Evolutionary conservation across 2,329 filamentous ascomycete species (phyloP).

Genomic region (Colletotrichum orchidophilum): DNA sequence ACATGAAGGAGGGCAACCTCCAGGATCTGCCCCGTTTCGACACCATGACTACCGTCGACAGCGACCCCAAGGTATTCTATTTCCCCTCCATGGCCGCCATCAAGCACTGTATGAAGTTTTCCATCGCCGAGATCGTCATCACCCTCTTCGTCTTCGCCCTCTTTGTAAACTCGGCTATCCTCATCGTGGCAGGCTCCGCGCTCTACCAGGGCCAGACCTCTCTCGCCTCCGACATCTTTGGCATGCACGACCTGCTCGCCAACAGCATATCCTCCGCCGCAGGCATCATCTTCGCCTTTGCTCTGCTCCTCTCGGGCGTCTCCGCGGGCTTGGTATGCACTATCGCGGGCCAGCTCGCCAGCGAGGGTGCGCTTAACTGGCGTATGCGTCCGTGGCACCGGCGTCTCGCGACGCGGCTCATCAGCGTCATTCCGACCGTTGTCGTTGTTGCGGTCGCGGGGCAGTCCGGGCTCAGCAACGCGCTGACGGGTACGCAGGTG

Average conservation of each 20-base stretch:
- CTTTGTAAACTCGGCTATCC: slow-evolving; percentile 84
- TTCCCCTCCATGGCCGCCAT: slow-evolving; percentile 78
- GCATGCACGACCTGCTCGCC: slow-evolving; percentile 79
- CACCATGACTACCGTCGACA: slow-evolving; percentile 42
- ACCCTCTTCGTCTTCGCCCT: slow-evolving; percentile 85
- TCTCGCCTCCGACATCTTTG: slow-evolving; percentile 79
- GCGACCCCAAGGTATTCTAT: slow-evolving; percentile 66
- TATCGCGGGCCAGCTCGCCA: slow-evolving; percentile 89
- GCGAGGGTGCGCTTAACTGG: slow-evolving; percentile 84
- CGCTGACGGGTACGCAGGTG: slow-evolving; percentile 81
- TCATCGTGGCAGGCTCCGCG: slow-evolving; percentile 86
- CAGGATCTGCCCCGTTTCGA: slow-evolving; percentile 45
- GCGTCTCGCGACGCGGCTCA: slow-evolving; percentile 77
- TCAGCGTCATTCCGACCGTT: slow-evolving; percentile 84
- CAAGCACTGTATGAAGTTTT: slow-evolving; percentile 78
- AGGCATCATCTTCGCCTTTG: slow-evolving; percentile 85
- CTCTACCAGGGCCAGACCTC: slow-evolving; percentile 72
- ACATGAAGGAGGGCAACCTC: slow-evolving; percentile 59
- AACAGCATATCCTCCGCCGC: slow-evolving; percentile 76
- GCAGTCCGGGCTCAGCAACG: slow-evolving; percentile 72
- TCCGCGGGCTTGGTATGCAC: slow-evolving; percentile 89
- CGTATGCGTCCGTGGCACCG: slow-evolving; percentile 80
- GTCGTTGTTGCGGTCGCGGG: slow-evolving; percentile 85
- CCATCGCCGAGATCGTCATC: slow-evolving; percentile 74
- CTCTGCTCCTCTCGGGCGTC: slow-evolving; percentile 81